Percentiles rank a stretch among this genome's conserved stretches.
phyloP scores from a whole-genome alignment of 192 early-diverging fungal species.

The Geosiphon pyriformis region DNA sequence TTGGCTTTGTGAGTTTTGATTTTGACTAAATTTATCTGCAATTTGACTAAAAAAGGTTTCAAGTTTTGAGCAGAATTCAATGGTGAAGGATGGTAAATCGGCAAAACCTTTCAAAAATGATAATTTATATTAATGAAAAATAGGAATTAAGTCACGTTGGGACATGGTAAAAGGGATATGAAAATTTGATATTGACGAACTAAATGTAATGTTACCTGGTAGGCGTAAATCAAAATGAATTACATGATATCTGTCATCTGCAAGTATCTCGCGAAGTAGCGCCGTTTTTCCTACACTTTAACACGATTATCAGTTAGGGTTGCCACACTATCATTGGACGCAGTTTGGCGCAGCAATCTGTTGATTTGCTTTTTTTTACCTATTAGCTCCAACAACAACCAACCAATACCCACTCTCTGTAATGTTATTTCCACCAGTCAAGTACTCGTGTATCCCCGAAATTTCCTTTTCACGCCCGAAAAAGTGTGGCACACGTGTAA shows the following conservation, averaged over 20 bases:
- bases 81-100: neutral
- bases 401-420: neutral
- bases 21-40: too few species aligned
- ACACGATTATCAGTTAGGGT: too few species aligned
- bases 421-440: neutral
- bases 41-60: neutral
- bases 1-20: too few species aligned
- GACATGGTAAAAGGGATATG: too few species aligned
- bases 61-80: neutral
- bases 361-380: neutral
- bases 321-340: neutral
- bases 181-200: too few species aligned
- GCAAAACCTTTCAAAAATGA: slow-evolving; percentile 12
- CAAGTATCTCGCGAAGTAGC: neutral
- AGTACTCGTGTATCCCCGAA: neutral
- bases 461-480: slow-evolving; percentile 2
- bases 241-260: neutral
- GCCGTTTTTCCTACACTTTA: slow-evolving; percentile 3
- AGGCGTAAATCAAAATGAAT: neutral
- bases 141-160: neutral
- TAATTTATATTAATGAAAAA: neutral
- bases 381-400: neutral
- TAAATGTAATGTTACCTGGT: neutral
- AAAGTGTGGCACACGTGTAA: neutral
- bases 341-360: neutral